phyloP scores from a whole-genome alignment of 306 rosid genomes.

The Adenanthera pavonina region DNA sequence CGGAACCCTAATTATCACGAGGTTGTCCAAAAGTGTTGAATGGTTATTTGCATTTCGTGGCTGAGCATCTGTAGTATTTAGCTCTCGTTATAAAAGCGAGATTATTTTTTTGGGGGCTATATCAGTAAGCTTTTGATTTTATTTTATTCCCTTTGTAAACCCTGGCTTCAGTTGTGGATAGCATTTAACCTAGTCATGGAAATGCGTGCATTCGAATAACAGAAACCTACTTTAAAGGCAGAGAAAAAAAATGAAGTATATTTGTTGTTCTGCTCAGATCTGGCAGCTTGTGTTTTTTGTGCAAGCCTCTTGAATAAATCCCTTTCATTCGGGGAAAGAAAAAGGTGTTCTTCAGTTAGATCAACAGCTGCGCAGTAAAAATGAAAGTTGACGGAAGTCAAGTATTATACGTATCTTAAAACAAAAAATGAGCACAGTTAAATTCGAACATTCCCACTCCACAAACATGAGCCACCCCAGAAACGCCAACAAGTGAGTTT shows the following conservation, averaged over 20 bases:
- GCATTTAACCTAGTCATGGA: not conserved
- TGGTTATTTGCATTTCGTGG: not conserved
- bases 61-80: not conserved
- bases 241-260: not conserved
- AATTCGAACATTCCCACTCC: not conserved
- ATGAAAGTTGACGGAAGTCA: not conserved
- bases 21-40: not conserved
- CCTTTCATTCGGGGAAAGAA: too few relatives aligned
- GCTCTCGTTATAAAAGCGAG: too few relatives aligned
- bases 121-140: not conserved
- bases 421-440: not conserved
- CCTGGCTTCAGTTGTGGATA: too few relatives aligned
- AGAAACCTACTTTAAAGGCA: not conserved
- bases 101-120: too few relatives aligned
- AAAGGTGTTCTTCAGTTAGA: not conserved
- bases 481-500: slow-evolving; percentile 13
- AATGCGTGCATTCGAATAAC: not conserved
- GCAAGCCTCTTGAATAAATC: too few relatives aligned
- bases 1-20: not conserved
- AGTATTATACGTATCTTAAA: not conserved
- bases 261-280: too few relatives aligned
- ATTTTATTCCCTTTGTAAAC: not conserved
- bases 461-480: not conserved
- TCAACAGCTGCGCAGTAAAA: not conserved
- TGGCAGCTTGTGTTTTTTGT: too few relatives aligned